These are phyloP conservation scores for Collybiopsis confluens DNA, from an alignment of 768 basidiomycete species.

Conservation along the genomic window DNA sequence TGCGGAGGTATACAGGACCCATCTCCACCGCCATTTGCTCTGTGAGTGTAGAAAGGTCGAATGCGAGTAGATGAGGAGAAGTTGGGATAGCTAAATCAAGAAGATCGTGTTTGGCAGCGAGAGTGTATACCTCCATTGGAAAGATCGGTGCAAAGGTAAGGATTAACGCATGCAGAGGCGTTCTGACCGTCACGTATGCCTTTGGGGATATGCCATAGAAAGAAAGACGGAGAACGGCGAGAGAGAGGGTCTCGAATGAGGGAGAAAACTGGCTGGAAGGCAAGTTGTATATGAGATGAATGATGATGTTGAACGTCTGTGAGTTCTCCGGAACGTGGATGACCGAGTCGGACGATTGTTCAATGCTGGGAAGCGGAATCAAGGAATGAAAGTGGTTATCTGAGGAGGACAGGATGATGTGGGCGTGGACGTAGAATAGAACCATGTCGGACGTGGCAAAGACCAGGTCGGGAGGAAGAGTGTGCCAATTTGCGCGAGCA, in stretches of 20 bases:
- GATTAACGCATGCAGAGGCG: slow-evolving; percentile 55
- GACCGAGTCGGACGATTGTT: slow-evolving; percentile 45
- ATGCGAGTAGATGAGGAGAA: slow-evolving; percentile 71
- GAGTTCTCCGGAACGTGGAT: slow-evolving; percentile 59
- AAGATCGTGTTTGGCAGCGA: slow-evolving; percentile 63
- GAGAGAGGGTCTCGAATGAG: slow-evolving; percentile 50
- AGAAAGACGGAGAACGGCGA: slow-evolving; percentile 52
- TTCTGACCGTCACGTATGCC: slow-evolving; percentile 41
- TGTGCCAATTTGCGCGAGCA: slow-evolving; percentile 47
- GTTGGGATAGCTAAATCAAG: slow-evolving; percentile 72
- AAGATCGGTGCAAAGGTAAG: slow-evolving; percentile 63
- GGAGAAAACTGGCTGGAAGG: slow-evolving; percentile 75
- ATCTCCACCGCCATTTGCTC: slow-evolving; percentile 69
- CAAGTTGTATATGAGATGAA: slow-evolving; percentile 70
- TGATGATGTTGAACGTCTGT: slow-evolving; percentile 60
- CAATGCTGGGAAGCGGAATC: slow-evolving; percentile 41
- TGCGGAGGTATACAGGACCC: slow-evolving; percentile 76
- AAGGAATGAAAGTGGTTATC: slow-evolving; percentile 59
- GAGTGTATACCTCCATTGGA: slow-evolving; percentile 69
- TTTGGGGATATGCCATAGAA: slow-evolving; percentile 59
- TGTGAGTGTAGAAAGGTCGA: slow-evolving; percentile 60
- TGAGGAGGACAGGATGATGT: slow-evolving; percentile 55
- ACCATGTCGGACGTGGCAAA: slow-evolving; percentile 72
- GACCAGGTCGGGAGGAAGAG: slow-evolving; percentile 55
- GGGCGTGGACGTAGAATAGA: slow-evolving; percentile 77